phyloP scores from a whole-genome alignment of 2,329 filamentous ascomycete genomes.

The Purpureocillium lavendulum region DNA sequence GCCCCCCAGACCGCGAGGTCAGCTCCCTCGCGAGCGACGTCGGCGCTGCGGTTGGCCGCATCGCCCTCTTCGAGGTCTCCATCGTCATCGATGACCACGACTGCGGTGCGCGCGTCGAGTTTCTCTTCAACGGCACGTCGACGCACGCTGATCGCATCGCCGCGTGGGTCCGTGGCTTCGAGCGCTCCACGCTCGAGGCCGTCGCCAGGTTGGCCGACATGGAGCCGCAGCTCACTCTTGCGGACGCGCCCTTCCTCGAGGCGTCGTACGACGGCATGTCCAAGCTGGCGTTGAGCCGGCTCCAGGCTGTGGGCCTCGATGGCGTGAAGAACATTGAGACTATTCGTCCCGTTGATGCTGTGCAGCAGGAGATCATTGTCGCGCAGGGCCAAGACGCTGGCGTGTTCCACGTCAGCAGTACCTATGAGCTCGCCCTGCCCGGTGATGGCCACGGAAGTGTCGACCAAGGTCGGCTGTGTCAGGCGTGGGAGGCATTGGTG shows the following conservation, averaged over 20 bases:
- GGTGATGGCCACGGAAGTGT: slow-evolving; percentile 22
- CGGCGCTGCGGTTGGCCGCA: slow-evolving; percentile 35
- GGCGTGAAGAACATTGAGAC: slow-evolving; percentile 38
- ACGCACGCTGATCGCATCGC: slow-evolving; percentile 33
- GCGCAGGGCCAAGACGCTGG: slow-evolving; percentile 32
- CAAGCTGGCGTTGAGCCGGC: slow-evolving; percentile 32
- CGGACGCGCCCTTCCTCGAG: slow-evolving; percentile 39
- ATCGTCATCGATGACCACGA: slow-evolving; percentile 34
- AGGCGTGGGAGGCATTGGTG: slow-evolving; percentile 41
- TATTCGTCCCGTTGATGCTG: slow-evolving; percentile 37
- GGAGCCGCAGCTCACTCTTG: slow-evolving; percentile 38
- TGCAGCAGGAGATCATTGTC: slow-evolving; percentile 41
- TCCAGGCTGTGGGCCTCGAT: slow-evolving; percentile 29
- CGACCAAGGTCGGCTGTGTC: slow-evolving; percentile 36
- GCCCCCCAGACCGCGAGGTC: slow-evolving; percentile 28
- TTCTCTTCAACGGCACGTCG: slow-evolving; percentile 34
- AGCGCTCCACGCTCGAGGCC: slow-evolving; percentile 35
- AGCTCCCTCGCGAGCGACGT: slow-evolving; percentile 33
- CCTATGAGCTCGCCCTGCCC: slow-evolving; percentile 36
- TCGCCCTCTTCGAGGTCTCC: slow-evolving; percentile 42
- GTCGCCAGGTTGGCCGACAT: slow-evolving; percentile 31
- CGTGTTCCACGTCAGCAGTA: slow-evolving; percentile 33
- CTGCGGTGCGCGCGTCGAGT: slow-evolving; percentile 32
- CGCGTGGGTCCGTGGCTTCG: slow-evolving; percentile 38
- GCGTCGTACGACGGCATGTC: slow-evolving; percentile 37